Evolutionary conservation across 805 yeast species (phyloP), one percentile per base, ranked within the genome.

Genomic region (Monosporozyma unispora): DNA sequence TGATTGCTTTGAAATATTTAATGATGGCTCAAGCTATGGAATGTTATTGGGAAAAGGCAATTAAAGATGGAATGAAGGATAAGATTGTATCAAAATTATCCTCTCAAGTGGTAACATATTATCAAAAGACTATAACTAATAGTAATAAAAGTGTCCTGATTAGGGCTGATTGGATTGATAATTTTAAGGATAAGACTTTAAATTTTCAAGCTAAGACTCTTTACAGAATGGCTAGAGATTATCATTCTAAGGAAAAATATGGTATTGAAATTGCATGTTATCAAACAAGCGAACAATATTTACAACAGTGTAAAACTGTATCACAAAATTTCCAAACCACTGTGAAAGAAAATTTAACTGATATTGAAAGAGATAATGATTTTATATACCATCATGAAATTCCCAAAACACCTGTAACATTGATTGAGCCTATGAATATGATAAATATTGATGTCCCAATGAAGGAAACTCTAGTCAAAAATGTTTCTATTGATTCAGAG

Each of bases 1-100:
- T 84, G 9, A 66, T 69, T 11, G 70, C 81, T 16, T 66, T 89
- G 48, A 66, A 73, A 35, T 55, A 62, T 11, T 59, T 88, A 33
- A 77, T 78, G 78, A 60, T 85, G 38, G 93, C 95, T 0, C 96
- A 87, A 58, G 93, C 96, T 0, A 96, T 89, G 64, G 96, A 90
- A 60, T 74, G 80, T 11, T 79, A 84, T 46, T 89, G 96, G 96
- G 80, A 77, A 45, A 81, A 82, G 57, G 88, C 96, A 0, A 49
- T 53, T 7, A 12, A 31, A 1, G 52, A 51, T 25, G 25, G 25
- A 7, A 23, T 50, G 41, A 84, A 81, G 56, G 80, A 84, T 58
- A 69, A 82, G 0, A 69, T 80, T 3, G 66, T 89, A 2, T 75
- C 93, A 0, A 78, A 80, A 56, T 66, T 90, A 43, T 77, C 96